A percentile compares a stretch with the other conserved stretches of the same genome.
Conservation (phyloP, 2,329 filamentous ascomycete genomes). For the Lasiodiplodia sp. region DNA sequence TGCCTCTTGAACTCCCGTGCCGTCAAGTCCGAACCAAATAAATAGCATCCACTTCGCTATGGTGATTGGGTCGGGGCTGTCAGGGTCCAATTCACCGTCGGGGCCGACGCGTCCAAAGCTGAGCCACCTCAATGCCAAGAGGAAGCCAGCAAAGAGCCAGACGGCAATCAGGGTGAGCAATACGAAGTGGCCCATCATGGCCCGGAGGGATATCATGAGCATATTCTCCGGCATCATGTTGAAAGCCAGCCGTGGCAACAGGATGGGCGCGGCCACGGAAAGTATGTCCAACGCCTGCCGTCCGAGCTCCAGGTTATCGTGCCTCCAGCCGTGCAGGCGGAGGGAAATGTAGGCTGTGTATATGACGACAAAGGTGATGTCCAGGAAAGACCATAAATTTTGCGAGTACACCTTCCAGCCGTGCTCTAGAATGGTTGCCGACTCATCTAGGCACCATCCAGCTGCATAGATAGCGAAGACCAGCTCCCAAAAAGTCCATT, state of each 20-base stretch:
- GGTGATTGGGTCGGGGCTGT: constrained; percentile 55
- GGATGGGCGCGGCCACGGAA: constrained; percentile 78
- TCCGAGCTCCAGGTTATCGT: constrained; percentile 56
- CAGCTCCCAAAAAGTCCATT: constrained; percentile 66
- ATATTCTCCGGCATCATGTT: constrained; percentile 85
- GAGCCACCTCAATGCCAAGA: constrained; percentile 81
- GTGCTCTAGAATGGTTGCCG: constrained; percentile 79
- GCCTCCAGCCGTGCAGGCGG: constrained; percentile 69
- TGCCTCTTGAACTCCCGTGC: constrained; percentile 63
- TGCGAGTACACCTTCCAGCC: constrained; percentile 83
- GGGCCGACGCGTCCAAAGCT: constrained; percentile 50
- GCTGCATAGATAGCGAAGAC: constrained; percentile 76
- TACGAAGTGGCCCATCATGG: constrained; percentile 89
- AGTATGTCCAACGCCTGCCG: constrained; percentile 79
- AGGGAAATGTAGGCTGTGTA: constrained; percentile 73
- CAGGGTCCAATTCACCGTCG: constrained; percentile 28
- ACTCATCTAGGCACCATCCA: constrained; percentile 81
- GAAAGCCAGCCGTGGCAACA: constrained; percentile 81
- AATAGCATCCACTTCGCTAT: constrained; percentile 92
- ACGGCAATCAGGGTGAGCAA: constrained; percentile 75
- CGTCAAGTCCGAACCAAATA: constrained; percentile 91
- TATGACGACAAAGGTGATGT: constrained; percentile 77
- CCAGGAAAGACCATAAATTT: constrained; percentile 87
- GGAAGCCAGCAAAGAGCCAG: constrained; percentile 85
- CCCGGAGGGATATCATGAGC: constrained; percentile 79